Percentiles rank a stretch among this genome's conserved stretches.
Evolutionary conservation across 306 rosid genomes (phyloP).

Genomic region (Quercus glauca): DNA sequence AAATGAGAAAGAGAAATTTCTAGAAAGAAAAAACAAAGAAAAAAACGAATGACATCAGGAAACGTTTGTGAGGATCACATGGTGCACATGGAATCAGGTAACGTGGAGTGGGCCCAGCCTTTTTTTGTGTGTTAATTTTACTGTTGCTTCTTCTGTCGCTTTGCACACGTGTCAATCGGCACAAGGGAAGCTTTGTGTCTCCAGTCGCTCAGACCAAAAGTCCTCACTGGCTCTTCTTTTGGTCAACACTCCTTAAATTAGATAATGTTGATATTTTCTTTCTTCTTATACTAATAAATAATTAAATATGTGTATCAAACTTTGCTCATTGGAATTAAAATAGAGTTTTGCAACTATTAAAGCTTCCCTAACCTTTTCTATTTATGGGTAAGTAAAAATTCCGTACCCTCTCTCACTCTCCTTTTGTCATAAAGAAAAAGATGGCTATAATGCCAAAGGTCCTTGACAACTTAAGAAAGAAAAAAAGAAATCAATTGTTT

Average conservation of each 20-base stretch:
- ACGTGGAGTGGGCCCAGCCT: background rate
- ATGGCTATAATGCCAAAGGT: too few species aligned
- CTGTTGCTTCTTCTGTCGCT: conserved; percentile 6
- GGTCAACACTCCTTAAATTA: conserved; percentile 22
- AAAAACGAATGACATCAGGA: background rate
- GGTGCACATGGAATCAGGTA: conserved; percentile 21
- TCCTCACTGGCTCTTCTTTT: background rate
- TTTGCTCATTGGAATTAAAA: background rate
- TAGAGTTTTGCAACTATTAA: background rate
- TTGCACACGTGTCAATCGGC: conserved; percentile 32
- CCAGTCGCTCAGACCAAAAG: conserved; percentile 24
- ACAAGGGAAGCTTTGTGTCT: background rate
- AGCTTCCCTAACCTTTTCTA: background rate
- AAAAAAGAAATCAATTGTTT: too few species aligned
- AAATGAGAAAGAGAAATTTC: background rate
- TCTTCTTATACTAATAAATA: background rate
- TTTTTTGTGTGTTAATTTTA: background rate
- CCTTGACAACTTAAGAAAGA: too few species aligned
- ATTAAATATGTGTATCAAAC: background rate
- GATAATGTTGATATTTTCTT: background rate
- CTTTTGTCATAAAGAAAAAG: too few species aligned
- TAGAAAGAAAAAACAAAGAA: background rate
- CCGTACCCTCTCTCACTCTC: too few species aligned
- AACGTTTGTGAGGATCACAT: conserved; percentile 18
- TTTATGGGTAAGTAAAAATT: too few species aligned